Evolutionary conservation across 331 rosid species (phyloP).

Genomic region (Stylosanthes scabra): DNA sequence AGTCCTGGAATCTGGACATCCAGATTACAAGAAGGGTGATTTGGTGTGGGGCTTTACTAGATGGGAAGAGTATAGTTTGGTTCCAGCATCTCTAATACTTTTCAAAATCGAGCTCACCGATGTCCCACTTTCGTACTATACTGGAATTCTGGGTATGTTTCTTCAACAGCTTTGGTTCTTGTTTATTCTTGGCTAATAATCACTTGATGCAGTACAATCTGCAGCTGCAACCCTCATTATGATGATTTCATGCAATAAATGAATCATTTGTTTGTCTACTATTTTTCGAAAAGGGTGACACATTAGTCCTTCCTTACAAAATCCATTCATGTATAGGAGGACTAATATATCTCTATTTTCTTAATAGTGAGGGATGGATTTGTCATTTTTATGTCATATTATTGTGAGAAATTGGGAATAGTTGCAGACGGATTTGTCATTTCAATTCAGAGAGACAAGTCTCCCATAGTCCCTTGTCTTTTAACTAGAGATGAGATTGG

Average conservation of each 20-base stretch:
- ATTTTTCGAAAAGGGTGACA: neutral
- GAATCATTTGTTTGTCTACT: neutral
- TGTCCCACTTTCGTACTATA: slow-evolving; percentile 47
- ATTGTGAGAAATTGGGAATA: no score
- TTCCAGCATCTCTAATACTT: neutral
- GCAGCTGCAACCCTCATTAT: neutral
- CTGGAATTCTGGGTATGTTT: slow-evolving; percentile 44
- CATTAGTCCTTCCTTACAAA: no score
- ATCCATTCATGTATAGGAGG: no score
- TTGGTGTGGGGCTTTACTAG: slow-evolving; percentile 37
- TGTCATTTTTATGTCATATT: no score
- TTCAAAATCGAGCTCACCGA: slow-evolving; percentile 39
- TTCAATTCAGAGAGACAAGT: no score
- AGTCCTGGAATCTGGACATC: slow-evolving; percentile 40
- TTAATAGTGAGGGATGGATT: no score
- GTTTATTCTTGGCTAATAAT: neutral
- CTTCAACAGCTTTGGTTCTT: neutral
- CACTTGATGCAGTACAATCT: neutral
- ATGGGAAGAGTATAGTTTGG: slow-evolving; percentile 48
- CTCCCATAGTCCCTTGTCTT: no score
- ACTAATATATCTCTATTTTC: no score
- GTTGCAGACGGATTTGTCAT: no score
- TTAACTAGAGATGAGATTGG: no score
- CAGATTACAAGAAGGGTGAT: slow-evolving; percentile 40
- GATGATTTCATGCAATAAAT: neutral